Evolutionary conservation across 1,284 basidiomycete species (phyloP).

Genomic region (Naganishia sp.): DNA sequence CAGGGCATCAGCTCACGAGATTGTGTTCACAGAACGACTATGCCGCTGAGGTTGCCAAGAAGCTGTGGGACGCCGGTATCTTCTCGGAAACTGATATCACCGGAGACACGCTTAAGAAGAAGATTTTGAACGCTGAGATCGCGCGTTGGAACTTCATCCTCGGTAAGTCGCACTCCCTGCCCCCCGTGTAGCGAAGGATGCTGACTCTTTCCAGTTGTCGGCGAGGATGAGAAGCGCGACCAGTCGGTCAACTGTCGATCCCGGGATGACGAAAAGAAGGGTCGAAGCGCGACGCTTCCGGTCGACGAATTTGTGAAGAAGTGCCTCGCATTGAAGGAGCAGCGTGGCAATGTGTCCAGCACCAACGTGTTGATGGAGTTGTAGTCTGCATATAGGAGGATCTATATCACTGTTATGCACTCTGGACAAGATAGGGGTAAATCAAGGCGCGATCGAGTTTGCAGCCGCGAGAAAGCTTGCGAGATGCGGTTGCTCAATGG

Average conservation of each 20-base stretch:
- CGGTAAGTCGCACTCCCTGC: conserved; percentile 59
- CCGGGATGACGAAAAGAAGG: conserved; percentile 71
- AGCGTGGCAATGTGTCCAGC: conserved; percentile 40
- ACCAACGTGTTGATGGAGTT: conserved; percentile 20
- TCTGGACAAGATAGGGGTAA: too few species aligned
- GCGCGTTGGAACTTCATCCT: conserved; percentile 97
- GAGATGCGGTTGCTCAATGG: too few species aligned
- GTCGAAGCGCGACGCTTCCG: conserved; percentile 50
- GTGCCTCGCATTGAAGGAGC: conserved; percentile 46
- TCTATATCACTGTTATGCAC: background rate
- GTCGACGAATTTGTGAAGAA: conserved; percentile 46
- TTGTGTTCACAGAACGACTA: conserved; percentile 75
- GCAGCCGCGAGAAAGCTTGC: too few species aligned
- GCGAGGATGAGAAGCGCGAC: conserved; percentile 82
- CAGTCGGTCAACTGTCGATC: conserved; percentile 93
- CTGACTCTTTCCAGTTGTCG: conserved; percentile 70
- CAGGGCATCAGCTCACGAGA: background rate
- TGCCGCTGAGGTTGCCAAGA: conserved; percentile 73
- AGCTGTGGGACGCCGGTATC: conserved; percentile 70
- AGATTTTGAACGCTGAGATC: conserved; percentile 89
- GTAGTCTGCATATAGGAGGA: background rate
- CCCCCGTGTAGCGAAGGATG: background rate
- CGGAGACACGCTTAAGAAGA: conserved; percentile 92
- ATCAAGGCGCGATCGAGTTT: too few species aligned
- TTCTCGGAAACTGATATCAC: conserved; percentile 91